Evolutionary conservation across 2,329 filamentous ascomycete species (phyloP), one percentile per base, ranked within the genome.

Genomic region (Phaeophleospora eucalypticola): DNA sequence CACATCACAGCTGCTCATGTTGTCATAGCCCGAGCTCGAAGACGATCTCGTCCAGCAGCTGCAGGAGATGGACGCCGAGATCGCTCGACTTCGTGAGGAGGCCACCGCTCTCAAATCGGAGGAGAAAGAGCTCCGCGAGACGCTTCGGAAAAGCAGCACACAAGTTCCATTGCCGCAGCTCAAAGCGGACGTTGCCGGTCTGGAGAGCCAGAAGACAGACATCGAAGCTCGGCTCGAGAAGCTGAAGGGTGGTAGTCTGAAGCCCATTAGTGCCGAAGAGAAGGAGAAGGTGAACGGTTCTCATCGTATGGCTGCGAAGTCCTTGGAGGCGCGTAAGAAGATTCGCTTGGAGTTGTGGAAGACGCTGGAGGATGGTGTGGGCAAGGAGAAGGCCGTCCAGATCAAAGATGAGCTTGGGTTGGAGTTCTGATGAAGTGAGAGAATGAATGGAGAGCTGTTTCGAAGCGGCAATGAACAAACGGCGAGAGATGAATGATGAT

Each of bases 141-240:
- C 72, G 3, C 68, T 80, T 34, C 65, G 69, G 4, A 63, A 69
- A 1, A 67, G 80, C 8, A 68, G 68, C 36, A 67, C 71, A 9
- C 71, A 71, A 9, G 71, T 80, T 14, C 74, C 78, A 14, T 72
- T 77, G 2, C 61, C 70, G 0, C 73, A 79, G 29, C 71, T 84
- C 15, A 67, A 71, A 7, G 50, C 65, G 14, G 61, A 62, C 4
- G 69, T 81, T 4, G 51, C 57, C 6, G 60, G 60, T 2, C 64
- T 82, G 4, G 69, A 74, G 48, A 49, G 56, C 2, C 72, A 78
- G 53, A 75, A 72, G 46, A 49, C 57, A 1, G 65, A 67, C 18
- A 64, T 78, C 10, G 44, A 59, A 12, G 61, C 57, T 3, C 65
- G 71, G 2, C 58, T 83, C 21, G 59, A 62, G 10, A 66, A 56